Conservation (phyloP, 176 grass and related monocot species). For the Chloris gayana region DNA sequence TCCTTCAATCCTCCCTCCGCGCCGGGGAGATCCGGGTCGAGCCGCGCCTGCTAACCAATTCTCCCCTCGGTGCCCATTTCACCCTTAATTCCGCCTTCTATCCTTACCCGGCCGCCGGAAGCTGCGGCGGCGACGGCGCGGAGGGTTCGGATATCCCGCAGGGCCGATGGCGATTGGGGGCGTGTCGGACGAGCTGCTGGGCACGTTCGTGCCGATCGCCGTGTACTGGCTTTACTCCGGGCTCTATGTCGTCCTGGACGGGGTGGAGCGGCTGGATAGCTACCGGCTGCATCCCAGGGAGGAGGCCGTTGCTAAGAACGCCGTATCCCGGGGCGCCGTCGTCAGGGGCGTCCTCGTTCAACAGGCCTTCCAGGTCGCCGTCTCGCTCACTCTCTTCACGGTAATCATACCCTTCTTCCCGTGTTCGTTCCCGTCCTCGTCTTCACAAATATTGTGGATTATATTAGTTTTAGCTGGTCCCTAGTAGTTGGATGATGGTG, state of each 20-base stretch:
- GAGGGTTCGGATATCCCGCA: not conserved
- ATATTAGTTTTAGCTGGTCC: not conserved
- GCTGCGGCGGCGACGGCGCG: not conserved
- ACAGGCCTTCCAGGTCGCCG: slow-evolving; percentile 74
- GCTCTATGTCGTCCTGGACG: slow-evolving; percentile 62
- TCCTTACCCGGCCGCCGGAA: not conserved
- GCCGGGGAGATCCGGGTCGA: slow-evolving; percentile 40
- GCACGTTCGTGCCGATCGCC: slow-evolving; percentile 83
- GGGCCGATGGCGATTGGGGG: slow-evolving; percentile 57
- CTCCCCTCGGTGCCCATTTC: not conserved
- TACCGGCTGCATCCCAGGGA: slow-evolving; percentile 77
- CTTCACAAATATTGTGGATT: not conserved
- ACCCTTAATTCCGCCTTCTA: not conserved
- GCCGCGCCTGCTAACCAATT: not conserved
- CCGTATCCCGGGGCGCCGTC: slow-evolving; percentile 66
- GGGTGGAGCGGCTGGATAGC: slow-evolving; percentile 41
- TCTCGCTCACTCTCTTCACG: slow-evolving; percentile 76
- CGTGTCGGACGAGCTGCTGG: slow-evolving; percentile 82
- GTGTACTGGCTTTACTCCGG: slow-evolving; percentile 93
- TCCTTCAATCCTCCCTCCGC: not conserved
- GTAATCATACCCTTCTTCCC: slow-evolving; percentile 39
- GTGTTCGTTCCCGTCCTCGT: not conserved
- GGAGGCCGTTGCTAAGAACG: slow-evolving; percentile 68
- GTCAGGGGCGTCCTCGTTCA: slow-evolving; percentile 88
- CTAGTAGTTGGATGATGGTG: not conserved